Base-by-base conservation (phyloP, 352 stramenopile genomes). In the Phytophthora syringae region DNA sequence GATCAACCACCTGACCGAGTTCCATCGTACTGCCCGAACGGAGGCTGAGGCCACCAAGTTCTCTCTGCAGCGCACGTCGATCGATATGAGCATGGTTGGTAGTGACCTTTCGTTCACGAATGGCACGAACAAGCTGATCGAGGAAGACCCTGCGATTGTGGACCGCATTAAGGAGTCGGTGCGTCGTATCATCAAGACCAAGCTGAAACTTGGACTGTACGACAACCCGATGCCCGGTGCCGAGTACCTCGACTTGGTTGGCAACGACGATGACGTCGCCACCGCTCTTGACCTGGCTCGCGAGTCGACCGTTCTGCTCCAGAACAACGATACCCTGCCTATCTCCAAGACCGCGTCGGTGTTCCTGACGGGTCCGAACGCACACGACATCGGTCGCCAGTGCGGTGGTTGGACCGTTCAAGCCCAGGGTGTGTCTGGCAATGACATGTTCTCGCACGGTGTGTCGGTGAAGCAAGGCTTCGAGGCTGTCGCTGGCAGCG, bases 1-100 rank as follows among this genome's bases (percentile, higher is more conserved):
- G 74, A 96, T 97, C 34, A 77, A 88, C 30, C 95, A 97, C 52
- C 54, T 94, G 3, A 34, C 69, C 6, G 43, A 56, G 10, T 83
- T 68, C 30, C 78, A 86, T 27, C 75, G 76, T n/a, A 56, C 53
- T 5, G 40, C 53, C 7, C 53, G 39, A 16, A 36, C 53, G 16
- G 36, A 18, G 7, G 40, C 43, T 21, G 53, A 60, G 34, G 40
- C 39, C 10, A 44, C 42, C 7, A 43, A 52, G 16, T 52, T 60
- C 12, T n/a, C 51, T 13, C n/a, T 59, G 3, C 24, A 59, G 22
- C 21, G 42, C 11, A 49, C 42, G 42, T 59, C 51, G 10, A 11
- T 59, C 12, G 51, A 59, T 34, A 52, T 60, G 53, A 60, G 53
- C n/a, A 52, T 60, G 53, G 53, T 60, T 2, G 53, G 40, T 13